Base-by-base conservation (phyloP, 2,329 filamentous ascomycete genomes). In the Pseudopithomyces maydicus region DNA sequence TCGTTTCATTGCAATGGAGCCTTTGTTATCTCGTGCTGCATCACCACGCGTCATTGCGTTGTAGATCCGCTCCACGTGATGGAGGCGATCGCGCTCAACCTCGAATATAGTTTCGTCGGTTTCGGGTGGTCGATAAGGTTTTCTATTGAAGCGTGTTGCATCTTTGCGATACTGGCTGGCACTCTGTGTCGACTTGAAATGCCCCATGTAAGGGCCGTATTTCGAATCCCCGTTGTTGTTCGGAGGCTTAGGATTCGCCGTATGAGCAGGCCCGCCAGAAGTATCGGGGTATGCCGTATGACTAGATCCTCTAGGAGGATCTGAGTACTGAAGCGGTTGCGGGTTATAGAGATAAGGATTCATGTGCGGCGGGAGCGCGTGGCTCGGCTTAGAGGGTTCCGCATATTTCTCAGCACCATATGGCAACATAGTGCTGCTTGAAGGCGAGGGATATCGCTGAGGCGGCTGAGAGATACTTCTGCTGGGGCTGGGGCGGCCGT, bases 1-100 rank as follows among this genome's bases (percentile, higher is more conserved):
- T 56, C 72, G 58, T 48, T 71, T 70, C 66, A 72, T 67, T 6
- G 72, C 72, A 33, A 71, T 72, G 0, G 71, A 74, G 2, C 56
- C 55, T 0, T 55, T 29, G 32, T 75, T 74, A 52, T 75, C 72
- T 45, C 65, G 67, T 1, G 71, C 72, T 15, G 55, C 54, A 36
- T 74, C 69, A 1, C 63, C 56, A 41, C 68, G 62, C 1, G 64
- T 64, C 72, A 74, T 74, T 7, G 72, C 72, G 26, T 71, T 63
- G 56, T 74, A 75, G 20, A 74, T 74, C 2, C 69, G 66, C 23
- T 66, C 59, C 6, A 64, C 55, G 35, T 67, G 57, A n/a, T 44
- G 17, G 2, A 52, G 15, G 61, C 71, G 69, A 15, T 65, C 38
- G 0, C 38, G 36, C 41, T 65, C 65, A 7, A 71, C 57, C 12